phyloP scores from a whole-genome alignment of 225 moss, liverwort and hornwort genomes.

The Sphagnum contortum region DNA sequence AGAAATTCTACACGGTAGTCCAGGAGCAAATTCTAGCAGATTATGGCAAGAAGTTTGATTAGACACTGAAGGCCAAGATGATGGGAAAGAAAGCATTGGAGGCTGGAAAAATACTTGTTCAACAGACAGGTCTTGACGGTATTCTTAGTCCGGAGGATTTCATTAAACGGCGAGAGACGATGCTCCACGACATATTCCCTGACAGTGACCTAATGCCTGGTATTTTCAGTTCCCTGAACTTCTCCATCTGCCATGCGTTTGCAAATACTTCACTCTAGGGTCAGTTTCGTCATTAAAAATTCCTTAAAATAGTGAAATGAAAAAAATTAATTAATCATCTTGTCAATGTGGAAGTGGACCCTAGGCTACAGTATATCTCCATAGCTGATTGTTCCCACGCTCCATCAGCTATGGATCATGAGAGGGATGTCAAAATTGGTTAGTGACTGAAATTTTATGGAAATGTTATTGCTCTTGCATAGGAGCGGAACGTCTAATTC shows the following conservation, averaged over 20 bases:
- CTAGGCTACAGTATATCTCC: no score
- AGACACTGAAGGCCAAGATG: conserved; percentile 94
- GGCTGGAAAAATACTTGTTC: conserved; percentile 65
- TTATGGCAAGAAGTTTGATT: conserved; percentile 77
- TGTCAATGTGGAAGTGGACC: no score
- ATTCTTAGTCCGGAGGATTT: conserved; percentile 73
- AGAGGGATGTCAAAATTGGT: no score
- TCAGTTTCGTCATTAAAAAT: no score
- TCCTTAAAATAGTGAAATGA: no score
- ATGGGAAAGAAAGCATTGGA: conserved; percentile 96
- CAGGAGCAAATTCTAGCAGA: conserved; percentile 73
- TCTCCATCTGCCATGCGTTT: no score
- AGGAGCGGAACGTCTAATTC: conserved; percentile 85
- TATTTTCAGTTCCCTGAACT: not conserved
- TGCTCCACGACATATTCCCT: conserved; percentile 80
- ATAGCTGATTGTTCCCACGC: no score
- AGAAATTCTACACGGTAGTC: conserved; percentile 73
- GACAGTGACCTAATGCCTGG: conserved; percentile 81
- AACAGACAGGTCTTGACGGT: conserved; percentile 58
- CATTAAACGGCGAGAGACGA: conserved; percentile 54
- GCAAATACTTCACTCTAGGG: no score
- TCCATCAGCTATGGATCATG: no score
- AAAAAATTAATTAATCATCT: no score
- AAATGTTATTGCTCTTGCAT: not conserved
- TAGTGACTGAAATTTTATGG: not conserved